Percentiles rank a stretch among this genome's conserved stretches.
Evolutionary conservation across 768 basidiomycete genomes (phyloP).

Genomic region (Suillus subalutaceus): DNA sequence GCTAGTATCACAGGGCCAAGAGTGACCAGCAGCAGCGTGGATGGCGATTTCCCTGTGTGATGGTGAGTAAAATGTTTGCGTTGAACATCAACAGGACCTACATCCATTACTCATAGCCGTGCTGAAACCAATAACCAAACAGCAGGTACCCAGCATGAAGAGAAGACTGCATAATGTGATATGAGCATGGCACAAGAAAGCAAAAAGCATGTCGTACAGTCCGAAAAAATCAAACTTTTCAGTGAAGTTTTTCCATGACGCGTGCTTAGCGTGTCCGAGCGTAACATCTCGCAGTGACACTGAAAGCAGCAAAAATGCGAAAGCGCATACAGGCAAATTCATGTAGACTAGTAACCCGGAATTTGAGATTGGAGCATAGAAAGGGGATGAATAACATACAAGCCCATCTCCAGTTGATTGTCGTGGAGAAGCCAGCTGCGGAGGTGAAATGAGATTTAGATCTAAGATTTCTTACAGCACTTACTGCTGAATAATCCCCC

Average conservation of each 20-base stretch:
- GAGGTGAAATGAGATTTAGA: constrained; percentile 25
- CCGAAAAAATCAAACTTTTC: constrained; percentile 76
- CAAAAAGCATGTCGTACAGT: constrained; percentile 53
- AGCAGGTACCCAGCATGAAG: constrained; percentile 76
- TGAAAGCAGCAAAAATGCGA: constrained; percentile 58
- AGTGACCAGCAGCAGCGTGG: constrained; percentile 62
- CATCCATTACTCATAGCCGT: constrained; percentile 71
- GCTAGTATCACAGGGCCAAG: constrained; percentile 57
- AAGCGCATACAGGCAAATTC: constrained; percentile 74
- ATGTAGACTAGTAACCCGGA: constrained; percentile 62
- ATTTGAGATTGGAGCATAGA: constrained; percentile 20
- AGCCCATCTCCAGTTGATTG: constrained; percentile 79
- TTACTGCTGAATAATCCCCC: constrained; percentile 81
- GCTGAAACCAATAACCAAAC: constrained; percentile 79
- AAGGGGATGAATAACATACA: constrained; percentile 53
- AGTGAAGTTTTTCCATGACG: constrained; percentile 59
- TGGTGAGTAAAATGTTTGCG: constrained; percentile 9
- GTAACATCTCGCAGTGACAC: constrained; percentile 62
- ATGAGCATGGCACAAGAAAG: constrained; percentile 20
- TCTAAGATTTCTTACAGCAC: constrained; percentile 26
- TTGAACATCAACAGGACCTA: constrained; percentile 40
- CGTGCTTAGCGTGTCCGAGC: constrained; percentile 45
- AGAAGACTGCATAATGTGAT: constrained; percentile 50
- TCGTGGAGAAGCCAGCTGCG: constrained; percentile 30
- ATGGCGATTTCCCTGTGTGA: constrained; percentile 61